Percentiles rank a stretch among this genome's conserved stretches.
Evolutionary conservation across 257 asterid genomes (phyloP).

Genomic region (Echites panduratus): DNA sequence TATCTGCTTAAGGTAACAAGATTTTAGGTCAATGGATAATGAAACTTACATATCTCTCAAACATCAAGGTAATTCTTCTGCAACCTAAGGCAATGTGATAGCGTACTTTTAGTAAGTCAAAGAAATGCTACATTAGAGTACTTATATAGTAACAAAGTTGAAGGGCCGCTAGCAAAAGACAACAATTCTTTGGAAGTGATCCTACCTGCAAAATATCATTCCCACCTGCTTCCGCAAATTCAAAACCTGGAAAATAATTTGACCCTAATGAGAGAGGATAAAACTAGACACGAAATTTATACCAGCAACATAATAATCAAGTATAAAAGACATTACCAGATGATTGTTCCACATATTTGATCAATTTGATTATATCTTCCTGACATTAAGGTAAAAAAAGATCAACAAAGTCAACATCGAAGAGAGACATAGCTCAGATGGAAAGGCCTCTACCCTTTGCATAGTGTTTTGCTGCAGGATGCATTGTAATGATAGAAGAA

Average conservation of each 20-base stretch:
- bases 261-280: constrained; percentile 12
- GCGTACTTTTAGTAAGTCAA: not conserved
- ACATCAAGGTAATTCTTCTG: not conserved
- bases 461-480: constrained; percentile 68
- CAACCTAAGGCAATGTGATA: not conserved
- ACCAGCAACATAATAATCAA: not conserved
- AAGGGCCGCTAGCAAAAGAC: not conserved
- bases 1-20: constrained; percentile 29
- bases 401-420: constrained; percentile 28
- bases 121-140: not conserved
- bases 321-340: constrained; percentile 48
- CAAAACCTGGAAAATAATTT: constrained; percentile 42
- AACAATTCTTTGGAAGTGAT: constrained; percentile 2
- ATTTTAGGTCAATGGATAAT: constrained; percentile 2
- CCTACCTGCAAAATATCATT: constrained; percentile 62
- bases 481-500: constrained; percentile 72
- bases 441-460: constrained; percentile 60
- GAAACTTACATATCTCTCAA: not conserved
- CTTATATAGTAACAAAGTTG: not conserved
- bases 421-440: constrained; percentile 5
- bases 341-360: constrained; percentile 70
- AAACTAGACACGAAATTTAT: not conserved
- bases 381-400: constrained; percentile 29
- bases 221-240: constrained; percentile 47
- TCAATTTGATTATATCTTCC: constrained; percentile 76